Evolutionary conservation across 1,284 basidiomycete species (phyloP).

Genomic region (Neotropicomus parvogracilis): DNA sequence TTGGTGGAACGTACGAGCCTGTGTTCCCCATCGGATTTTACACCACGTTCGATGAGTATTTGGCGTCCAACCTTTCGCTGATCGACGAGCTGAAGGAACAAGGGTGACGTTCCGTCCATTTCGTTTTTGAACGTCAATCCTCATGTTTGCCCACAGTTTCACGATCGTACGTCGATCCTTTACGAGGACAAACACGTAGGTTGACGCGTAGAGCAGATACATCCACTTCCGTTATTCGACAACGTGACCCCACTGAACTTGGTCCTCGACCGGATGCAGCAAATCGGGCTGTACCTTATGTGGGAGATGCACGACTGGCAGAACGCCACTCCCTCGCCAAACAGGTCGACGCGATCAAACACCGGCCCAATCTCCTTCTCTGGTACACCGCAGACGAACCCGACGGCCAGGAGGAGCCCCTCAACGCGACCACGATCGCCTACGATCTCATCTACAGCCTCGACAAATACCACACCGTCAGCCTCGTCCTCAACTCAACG

Average conservation of each 20-base stretch:
- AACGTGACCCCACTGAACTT: constrained; percentile 54
- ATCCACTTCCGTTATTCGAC: constrained; percentile 61
- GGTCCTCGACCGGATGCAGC: constrained; percentile 67
- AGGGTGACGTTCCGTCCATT: constrained; percentile 44
- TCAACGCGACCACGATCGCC: constrained; percentile 53
- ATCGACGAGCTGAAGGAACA: constrained; percentile 55
- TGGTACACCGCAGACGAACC: constrained; percentile 81
- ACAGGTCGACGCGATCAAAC: constrained; percentile 65
- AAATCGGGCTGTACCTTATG: constrained; percentile 69
- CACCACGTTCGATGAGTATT: constrained; percentile 54
- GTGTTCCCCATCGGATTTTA: constrained; percentile 75
- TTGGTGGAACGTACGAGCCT: constrained; percentile 49
- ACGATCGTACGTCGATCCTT: constrained; percentile 30
- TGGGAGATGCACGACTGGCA: constrained; percentile 67
- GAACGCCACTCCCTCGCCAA: constrained; percentile 60
- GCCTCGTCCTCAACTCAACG: constrained; percentile 68
- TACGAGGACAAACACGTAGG: not conserved
- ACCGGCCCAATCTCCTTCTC: constrained; percentile 61
- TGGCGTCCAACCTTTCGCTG: constrained; percentile 53
- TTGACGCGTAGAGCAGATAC: constrained; percentile 41
- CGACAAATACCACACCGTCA: constrained; percentile 74
- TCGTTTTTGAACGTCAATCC: not conserved
- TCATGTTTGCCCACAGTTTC: constrained; percentile 23
- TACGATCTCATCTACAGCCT: constrained; percentile 65
- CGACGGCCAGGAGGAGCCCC: constrained; percentile 65